Evolutionary conservation across 148 eudicot genomes (phyloP), one percentile per base, ranked within the genome.

Genomic region (Chenopodium berlandieri): DNA sequence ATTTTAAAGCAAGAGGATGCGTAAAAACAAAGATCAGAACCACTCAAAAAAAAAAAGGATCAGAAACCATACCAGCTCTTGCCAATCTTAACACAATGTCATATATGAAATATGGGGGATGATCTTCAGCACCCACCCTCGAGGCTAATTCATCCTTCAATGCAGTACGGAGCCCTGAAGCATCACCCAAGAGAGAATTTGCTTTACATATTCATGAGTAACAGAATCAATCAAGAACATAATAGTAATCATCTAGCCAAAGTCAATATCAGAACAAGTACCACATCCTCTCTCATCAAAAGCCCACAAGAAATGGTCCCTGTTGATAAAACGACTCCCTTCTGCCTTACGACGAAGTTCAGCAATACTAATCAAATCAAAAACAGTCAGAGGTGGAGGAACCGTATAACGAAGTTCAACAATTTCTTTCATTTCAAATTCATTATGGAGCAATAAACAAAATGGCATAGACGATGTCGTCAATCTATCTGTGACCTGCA

Each of bases 261-360:
- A 56, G 62, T 56, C 62, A 56, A 56, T 56, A 56, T 62, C 65
- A 62, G 25, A 62, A 11, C n/a, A 62, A 62, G 23, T 62, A 62
- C 65, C 65, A 62, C 65, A 62, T 62, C 23, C 65, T 19, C n/a
- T 62, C 65, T 62, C 17, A 62, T 62, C 23, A 62, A 62, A 62
- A 62, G 65, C 65, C 65, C 65, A 62, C 65, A 62, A 19, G 65
- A 62, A 62, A 62, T 62, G 65, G 25, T 62, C 65, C 65, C 23
- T 62, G 65, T 62, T 62, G 65, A 62, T 62, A 62, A 62, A 62
- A 62, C 65, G 65, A 62, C 65, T 62, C 65, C 23, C 65, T 62
- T 19, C 65, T 62, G 65, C 65, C 65, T 20, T 20, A 62, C 65
- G 65, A 62, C 65, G 65, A 4, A 62, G 65, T 62, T 62, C 65